Conservation (phyloP, 2,329 filamentous ascomycete species). For the Cordyceps farinosa region DNA sequence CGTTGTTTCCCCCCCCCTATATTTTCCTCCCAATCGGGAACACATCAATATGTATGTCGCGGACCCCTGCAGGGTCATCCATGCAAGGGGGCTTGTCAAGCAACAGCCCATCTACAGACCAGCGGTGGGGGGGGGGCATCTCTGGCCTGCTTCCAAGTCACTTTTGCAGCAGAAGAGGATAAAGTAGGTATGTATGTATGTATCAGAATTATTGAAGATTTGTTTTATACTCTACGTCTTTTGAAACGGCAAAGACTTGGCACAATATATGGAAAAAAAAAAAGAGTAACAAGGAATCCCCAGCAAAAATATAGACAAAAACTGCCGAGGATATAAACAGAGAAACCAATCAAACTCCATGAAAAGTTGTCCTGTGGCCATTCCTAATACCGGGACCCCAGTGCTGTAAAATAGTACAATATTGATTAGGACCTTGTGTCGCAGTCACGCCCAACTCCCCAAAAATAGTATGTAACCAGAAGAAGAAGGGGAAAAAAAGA, state of each 20-base stretch:
- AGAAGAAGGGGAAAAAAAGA: neutral
- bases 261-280: neutral
- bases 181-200: neutral
- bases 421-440: neutral
- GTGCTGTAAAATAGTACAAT: conserved; percentile 13
- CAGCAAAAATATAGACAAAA: neutral
- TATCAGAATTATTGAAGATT: neutral
- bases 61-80: no score
- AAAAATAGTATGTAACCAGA: neutral
- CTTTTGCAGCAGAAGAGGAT: no score
- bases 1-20: no score
- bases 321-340: neutral
- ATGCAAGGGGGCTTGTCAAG: no score
- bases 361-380: neutral
- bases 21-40: no score
- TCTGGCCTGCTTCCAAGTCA: no score
- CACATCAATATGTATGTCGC: no score
- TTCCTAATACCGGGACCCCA: neutral
- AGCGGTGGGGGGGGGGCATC: no score
- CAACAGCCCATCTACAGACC: no score
- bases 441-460: neutral
- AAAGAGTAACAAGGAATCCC: neutral
- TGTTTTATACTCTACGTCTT: neutral
- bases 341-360: neutral
- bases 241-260: neutral